Evolutionary conservation across 2,329 filamentous ascomycete species (phyloP).

Genomic region (Fusarium foetens): DNA sequence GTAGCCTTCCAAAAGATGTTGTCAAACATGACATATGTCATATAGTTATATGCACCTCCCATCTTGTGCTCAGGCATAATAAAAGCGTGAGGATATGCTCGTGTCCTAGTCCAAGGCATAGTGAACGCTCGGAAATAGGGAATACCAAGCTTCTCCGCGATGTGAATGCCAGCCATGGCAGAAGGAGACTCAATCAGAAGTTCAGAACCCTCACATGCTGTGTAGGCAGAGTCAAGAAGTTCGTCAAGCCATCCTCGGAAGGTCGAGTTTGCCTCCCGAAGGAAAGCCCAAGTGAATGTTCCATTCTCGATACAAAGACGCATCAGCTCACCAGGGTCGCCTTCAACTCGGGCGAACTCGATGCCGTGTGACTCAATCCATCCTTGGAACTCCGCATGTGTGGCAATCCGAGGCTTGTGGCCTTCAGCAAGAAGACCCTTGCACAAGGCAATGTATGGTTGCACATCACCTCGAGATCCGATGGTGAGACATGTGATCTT

Average conservation of each 20-base stretch:
- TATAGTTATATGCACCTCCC: constrained; percentile 94
- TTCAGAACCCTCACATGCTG: constrained; percentile 86
- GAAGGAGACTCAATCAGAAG: constrained; percentile 94
- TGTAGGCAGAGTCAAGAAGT: constrained; percentile 82
- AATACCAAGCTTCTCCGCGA: constrained; percentile 90
- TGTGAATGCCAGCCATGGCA: constrained; percentile 97
- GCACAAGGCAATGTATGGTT: constrained; percentile 96
- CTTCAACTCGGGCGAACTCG: constrained; percentile 87
- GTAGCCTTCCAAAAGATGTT: constrained; percentile 97
- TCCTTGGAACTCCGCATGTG: constrained; percentile 86
- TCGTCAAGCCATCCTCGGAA: constrained; percentile 97
- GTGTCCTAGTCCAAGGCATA: constrained; percentile 97
- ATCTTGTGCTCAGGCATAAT: constrained; percentile 92
- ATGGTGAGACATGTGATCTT: constrained; percentile 94
- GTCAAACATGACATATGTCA: constrained; percentile 96
- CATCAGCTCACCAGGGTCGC: constrained; percentile 95
- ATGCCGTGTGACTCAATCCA: constrained; percentile 96
- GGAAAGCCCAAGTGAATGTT: constrained; percentile 93
- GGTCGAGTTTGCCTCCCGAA: constrained; percentile 85
- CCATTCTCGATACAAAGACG: constrained; percentile 95
- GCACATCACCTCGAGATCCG: constrained; percentile 93
- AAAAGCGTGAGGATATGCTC: constrained; percentile 96
- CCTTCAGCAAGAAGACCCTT: constrained; percentile 90
- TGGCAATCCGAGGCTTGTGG: constrained; percentile 87
- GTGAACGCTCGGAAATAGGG: constrained; percentile 98